Conservation (phyloP, 2,329 filamentous ascomycete genomes). For the Aspergillus caelatus region DNA sequence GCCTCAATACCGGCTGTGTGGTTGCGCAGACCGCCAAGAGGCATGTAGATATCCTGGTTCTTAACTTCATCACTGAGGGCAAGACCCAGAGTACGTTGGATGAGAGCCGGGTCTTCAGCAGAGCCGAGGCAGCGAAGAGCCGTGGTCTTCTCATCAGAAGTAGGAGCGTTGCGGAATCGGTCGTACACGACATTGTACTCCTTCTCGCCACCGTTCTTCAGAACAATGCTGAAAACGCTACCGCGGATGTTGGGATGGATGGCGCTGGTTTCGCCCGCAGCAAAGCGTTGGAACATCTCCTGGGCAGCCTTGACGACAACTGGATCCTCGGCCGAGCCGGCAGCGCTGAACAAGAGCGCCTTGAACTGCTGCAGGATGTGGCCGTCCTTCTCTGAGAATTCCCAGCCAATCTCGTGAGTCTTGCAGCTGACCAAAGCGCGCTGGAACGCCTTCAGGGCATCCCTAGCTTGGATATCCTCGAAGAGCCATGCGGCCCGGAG, state of each 20-base stretch:
- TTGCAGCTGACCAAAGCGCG: conserved; percentile 75
- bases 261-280: conserved; percentile 74
- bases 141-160: conserved; percentile 87
- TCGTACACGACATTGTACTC: conserved; percentile 81
- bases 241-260: conserved; percentile 90
- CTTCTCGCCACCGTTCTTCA: conserved; percentile 81
- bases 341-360: conserved; percentile 81
- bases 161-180: conserved; percentile 73
- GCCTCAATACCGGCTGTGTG: conserved; percentile 78
- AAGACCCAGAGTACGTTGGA: conserved; percentile 76
- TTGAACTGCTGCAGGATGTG: conserved; percentile 96
- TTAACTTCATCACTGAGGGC: conserved; percentile 81
- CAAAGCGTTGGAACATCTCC: conserved; percentile 88
- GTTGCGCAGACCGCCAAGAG: conserved; percentile 74
- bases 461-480: conserved; percentile 70
- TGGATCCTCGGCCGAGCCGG: conserved; percentile 79
- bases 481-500: conserved; percentile 87
- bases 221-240: conserved; percentile 80
- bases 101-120: conserved; percentile 74
- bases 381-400: conserved; percentile 79
- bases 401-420: conserved; percentile 86
- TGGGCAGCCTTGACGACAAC: conserved; percentile 76
- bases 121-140: conserved; percentile 82
- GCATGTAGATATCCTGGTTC: conserved; percentile 92
- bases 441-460: conserved; percentile 82